phyloP scores from a whole-genome alignment of 768 basidiomycete species.

The Fibroporia radiculosa region DNA sequence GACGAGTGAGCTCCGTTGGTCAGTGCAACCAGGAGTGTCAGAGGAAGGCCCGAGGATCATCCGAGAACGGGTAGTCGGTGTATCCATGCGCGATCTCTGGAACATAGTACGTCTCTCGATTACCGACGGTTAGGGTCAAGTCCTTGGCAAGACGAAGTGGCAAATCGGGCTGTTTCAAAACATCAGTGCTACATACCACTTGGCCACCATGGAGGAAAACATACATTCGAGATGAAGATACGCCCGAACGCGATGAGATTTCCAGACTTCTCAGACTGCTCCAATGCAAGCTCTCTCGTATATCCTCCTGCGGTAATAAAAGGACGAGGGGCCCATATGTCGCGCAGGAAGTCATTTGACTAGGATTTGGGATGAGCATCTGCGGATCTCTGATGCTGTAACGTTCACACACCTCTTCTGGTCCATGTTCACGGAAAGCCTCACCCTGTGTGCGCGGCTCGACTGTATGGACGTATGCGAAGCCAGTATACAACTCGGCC shows the following conservation, averaged over 20 bases:
- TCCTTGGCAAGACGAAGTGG: constrained; percentile 28
- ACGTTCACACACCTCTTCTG: background rate
- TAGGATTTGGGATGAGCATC: constrained; percentile 23
- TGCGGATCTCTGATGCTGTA: constrained; percentile 9
- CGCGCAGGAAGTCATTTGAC: constrained; percentile 18
- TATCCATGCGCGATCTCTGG: constrained; percentile 4
- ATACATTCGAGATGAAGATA: constrained; percentile 19
- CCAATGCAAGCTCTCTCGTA: constrained; percentile 14
- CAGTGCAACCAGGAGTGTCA: too few relatives aligned
- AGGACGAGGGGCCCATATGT: constrained; percentile 15
- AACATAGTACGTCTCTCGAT: background rate
- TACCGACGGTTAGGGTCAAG: constrained; percentile 22
- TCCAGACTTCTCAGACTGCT: constrained; percentile 10
- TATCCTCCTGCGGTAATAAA: constrained; percentile 19
- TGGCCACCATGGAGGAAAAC: background rate
- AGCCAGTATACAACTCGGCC: constrained; percentile 26
- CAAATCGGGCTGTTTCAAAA: constrained; percentile 25
- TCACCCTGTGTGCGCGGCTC: constrained; percentile 19
- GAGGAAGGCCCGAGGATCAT: background rate
- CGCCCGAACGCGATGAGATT: constrained; percentile 21
- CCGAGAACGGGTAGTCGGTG: constrained; percentile 9
- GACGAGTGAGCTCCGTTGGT: too few relatives aligned
- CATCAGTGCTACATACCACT: background rate
- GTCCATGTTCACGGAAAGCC: background rate
- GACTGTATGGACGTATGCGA: constrained; percentile 32